Evolutionary conservation across 2,329 filamentous ascomycete genomes (phyloP).

Genomic region (Fusarium piperis): DNA sequence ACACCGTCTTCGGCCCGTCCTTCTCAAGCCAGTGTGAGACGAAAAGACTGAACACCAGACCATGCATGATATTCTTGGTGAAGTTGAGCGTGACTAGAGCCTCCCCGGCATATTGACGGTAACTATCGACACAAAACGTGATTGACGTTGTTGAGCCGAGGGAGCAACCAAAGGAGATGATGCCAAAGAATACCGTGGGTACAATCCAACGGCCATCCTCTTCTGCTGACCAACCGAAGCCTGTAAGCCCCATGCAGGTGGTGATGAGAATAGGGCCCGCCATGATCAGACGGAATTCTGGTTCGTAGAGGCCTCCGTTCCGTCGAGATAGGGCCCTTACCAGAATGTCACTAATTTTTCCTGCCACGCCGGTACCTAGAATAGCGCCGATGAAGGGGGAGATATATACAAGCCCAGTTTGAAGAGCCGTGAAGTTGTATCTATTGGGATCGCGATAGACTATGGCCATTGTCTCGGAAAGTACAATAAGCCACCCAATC

Average conservation of each 20-base stretch:
- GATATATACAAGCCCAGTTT: conserved; percentile 86
- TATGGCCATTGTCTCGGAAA: conserved; percentile 84
- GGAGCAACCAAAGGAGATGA: conserved; percentile 91
- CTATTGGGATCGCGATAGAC: conserved; percentile 75
- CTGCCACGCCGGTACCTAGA: conserved; percentile 87
- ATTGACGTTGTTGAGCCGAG: conserved; percentile 90
- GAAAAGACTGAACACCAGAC: conserved; percentile 87
- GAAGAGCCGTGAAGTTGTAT: conserved; percentile 84
- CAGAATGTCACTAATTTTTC: conserved; percentile 84
- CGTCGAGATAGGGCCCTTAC: conserved; percentile 81
- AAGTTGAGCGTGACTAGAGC: conserved; percentile 94
- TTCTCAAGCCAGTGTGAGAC: conserved; percentile 82
- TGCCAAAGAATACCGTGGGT: conserved; percentile 89
- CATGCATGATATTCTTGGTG: conserved; percentile 91
- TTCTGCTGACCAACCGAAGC: conserved; percentile 89
- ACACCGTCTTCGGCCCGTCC: conserved; percentile 80
- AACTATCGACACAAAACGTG: conserved; percentile 92
- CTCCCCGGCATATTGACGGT: conserved; percentile 91
- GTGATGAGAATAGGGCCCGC: conserved; percentile 79
- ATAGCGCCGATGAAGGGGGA: conserved; percentile 89
- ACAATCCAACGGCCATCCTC: conserved; percentile 84
- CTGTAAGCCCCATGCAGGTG: conserved; percentile 87
- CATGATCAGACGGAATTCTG: conserved; percentile 92
- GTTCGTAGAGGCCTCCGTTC: conserved; percentile 92
- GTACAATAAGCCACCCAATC: conserved; percentile 92